Conservation (phyloP, 2,329 filamentous ascomycete species). For the Coniosporium tulheliwenetii region DNA sequence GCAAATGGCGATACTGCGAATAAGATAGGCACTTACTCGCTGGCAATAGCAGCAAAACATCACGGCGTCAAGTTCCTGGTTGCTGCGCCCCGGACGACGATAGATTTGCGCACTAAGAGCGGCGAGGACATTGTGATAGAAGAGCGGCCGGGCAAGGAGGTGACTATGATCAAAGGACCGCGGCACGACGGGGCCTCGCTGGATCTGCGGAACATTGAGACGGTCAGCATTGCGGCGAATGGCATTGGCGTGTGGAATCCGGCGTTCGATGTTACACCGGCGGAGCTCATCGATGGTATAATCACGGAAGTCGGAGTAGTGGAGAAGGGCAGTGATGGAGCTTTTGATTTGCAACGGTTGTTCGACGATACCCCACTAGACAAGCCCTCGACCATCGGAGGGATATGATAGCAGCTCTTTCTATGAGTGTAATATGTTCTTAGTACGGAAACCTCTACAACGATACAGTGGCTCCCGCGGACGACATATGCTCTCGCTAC, state of each 20-base stretch:
- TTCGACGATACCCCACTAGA: conserved; percentile 18
- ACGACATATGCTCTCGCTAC: no score
- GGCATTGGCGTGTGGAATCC: conserved; percentile 90
- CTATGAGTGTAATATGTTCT: no score
- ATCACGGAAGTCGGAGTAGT: conserved; percentile 86
- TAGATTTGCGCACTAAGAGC: conserved; percentile 66
- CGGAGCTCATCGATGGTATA: conserved; percentile 77
- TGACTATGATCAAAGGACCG: conserved; percentile 73
- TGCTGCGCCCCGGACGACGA: conserved; percentile 84
- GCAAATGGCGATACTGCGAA: conserved; percentile 97
- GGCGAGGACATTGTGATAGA: conserved; percentile 81
- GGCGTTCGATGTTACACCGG: conserved; percentile 88
- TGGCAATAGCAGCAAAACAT: conserved; percentile 77
- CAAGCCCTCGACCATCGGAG: conserved; percentile 18
- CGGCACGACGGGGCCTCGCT: conserved; percentile 48
- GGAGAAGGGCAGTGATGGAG: conserved; percentile 55
- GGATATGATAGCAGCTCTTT: conserved; percentile 1
- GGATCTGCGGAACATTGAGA: conserved; percentile 46
- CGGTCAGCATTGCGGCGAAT: conserved; percentile 62
- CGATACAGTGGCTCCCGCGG: no score
- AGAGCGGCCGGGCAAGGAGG: conserved; percentile 64
- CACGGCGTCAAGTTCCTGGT: conserved; percentile 92
- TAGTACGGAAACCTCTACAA: no score
- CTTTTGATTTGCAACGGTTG: conserved; percentile 42
- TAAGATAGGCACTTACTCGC: conserved; percentile 90